Base-by-base conservation (phyloP, 495 filamentous ascomycete species). In the Xylaria flabelliformis region DNA sequence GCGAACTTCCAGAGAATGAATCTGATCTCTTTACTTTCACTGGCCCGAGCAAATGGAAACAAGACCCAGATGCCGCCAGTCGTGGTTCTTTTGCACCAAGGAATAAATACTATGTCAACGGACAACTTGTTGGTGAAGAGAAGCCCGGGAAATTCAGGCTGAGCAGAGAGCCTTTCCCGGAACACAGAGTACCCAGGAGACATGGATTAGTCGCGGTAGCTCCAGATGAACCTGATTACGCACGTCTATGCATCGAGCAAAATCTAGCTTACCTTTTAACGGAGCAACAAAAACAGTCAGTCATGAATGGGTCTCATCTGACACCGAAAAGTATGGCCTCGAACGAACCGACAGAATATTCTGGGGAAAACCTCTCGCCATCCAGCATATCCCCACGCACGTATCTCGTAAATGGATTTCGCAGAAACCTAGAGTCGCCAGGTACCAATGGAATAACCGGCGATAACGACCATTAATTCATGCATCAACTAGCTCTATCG, bases 1-100 rank as follows among this genome's bases (percentile, higher is more conserved):
- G 81, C 42, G 87, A 89, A 69, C 80, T 89, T 50, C 82, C 84
- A 13, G 83, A 85, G 61, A 78, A 77, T 61, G 83, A 86, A 71
- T 69, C 74, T 12, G 77, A 79, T 44, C 76, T 78, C 56, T 72
- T 51, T n/a, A 79, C 73, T 10, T 86, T 80, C 76, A 64, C 69
- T 42, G 72, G 77, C 9, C 75, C 78, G n/a, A 75, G 79, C 58
- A 87, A 87, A 77, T 89, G 86, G 85, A 88, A 82, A 73, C 80
- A 79, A 46, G 87, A 89, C 72, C 86, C 84, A 0, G 83, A 83
- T 64, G 81, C 82, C 5, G 75, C 79, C 66, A 79, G 77, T n/a
- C 76, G 73, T 42, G 72, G 79, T 34, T 74, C 75, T 6, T 85
- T 83, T 72, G 83, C 83, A 15, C 85, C 85, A 0, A 75, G 83